Base-by-base conservation (phyloP, 106 monocot genomes). In the Iris macrosiphon region DNA sequence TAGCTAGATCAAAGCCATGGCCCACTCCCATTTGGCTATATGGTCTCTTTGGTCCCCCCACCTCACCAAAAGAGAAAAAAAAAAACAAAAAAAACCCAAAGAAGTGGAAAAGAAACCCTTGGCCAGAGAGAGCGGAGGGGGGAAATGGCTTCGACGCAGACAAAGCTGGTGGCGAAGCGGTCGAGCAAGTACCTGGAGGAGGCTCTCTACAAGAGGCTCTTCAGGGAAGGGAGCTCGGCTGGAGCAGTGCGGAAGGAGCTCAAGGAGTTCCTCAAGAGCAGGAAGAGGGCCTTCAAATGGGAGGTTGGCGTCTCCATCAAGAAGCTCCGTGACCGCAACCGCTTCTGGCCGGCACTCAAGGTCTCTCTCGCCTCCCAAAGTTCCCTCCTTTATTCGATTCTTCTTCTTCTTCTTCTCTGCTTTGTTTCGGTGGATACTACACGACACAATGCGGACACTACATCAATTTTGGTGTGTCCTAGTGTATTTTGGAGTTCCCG, bases 241-340 rank as follows among this genome's bases (percentile, higher is more conserved):
- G 68, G 29, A 69, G 59, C 55, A 45, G 83, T 98, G 12, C 58
- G 78, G 28, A 55, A 50, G 50, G 82, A 87, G 75, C 73, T 91
- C 40, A 74, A 72, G 22, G 24, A 37, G 18, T 98, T 98, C 74
- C 77, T 98, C 71, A 80, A 78, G 64, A 91, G 86, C 74, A 72
- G 80, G 56, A 98, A 91, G 75, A 74, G 77, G 35, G 96, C 80
- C 48, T 87, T 70, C 70, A 98, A 91, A 40, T 98, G 96, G 96
- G 96, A 98, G 80, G 90, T 98, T 61, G 90, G 87, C 21, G 70
- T 87, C 53, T 49, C 90, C 49, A 40, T 98, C 61, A 83, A 80
- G 72, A 79, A 75, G 57, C 90, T 98, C 59, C 90, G 90, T 7
- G 62, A 57, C 46, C 90, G 86, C 46, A 56, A 62, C 11, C 66